phyloP scores from a whole-genome alignment of 768 basidiomycete species.

The Auricularia sp. region DNA sequence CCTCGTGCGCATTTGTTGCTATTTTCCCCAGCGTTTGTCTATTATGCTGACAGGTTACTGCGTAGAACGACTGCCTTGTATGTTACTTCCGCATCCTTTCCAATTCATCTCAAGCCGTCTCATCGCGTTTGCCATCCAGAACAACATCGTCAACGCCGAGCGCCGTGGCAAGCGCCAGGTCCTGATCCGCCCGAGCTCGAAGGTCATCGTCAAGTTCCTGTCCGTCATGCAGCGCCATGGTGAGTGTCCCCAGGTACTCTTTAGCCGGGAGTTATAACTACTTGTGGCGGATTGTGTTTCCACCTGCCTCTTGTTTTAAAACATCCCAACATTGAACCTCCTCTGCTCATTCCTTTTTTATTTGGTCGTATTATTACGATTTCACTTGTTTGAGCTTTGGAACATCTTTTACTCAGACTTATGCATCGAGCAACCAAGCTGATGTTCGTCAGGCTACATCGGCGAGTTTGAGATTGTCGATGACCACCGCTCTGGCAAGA shows the following conservation, averaged over 20 bases:
- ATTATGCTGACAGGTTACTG: neutral
- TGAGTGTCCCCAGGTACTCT: conserved; percentile 30
- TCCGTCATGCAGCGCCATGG: conserved; percentile 99
- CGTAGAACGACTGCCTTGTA: conserved; percentile 53
- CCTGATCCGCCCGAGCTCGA: conserved; percentile 91
- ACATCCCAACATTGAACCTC: conserved; percentile 58
- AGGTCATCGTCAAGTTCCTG: conserved; percentile 96
- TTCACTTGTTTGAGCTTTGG: neutral
- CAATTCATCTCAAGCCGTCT: too few species aligned
- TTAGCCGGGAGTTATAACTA: conserved; percentile 68
- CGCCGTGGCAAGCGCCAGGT: conserved; percentile 99
- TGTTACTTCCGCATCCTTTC: conserved; percentile 11
- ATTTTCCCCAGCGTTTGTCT: neutral
- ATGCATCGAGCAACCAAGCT: conserved; percentile 5
- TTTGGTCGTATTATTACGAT: neutral
- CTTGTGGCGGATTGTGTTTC: conserved; percentile 48
- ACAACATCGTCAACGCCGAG: conserved; percentile 99
- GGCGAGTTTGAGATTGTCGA: conserved; percentile 98
- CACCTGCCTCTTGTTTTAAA: conserved; percentile 78
- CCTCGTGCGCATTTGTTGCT: conserved; percentile 35
- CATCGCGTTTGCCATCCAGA: conserved; percentile 31
- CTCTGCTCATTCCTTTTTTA: conserved; percentile 9
- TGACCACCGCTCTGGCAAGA: conserved; percentile 96
- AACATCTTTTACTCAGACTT: conserved; percentile 5
- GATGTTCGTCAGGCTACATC: conserved; percentile 71